phyloP scores from a whole-genome alignment of 345 rosid species.

The Corymbia maculata region DNA sequence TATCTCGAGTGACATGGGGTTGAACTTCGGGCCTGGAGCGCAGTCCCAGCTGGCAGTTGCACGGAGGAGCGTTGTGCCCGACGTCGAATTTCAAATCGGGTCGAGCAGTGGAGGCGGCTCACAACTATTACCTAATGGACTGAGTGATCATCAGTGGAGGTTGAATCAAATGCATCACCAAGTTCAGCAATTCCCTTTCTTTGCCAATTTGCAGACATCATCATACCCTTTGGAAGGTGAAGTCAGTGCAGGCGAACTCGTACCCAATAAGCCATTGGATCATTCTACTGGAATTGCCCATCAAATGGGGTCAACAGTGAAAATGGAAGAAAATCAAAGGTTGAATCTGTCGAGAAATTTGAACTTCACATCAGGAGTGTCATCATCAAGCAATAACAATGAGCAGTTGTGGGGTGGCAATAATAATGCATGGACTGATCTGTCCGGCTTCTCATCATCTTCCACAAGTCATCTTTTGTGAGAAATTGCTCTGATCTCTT shows the following conservation, averaged over 20 bases:
- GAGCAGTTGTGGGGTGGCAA: constrained; percentile 21
- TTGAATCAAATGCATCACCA: neutral
- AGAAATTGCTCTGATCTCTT: neutral
- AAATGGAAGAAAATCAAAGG: constrained; percentile 32
- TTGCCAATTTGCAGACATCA: constrained; percentile 10
- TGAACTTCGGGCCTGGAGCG: constrained; percentile 9
- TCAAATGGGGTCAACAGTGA: constrained; percentile 5
- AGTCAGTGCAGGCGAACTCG: constrained; percentile 1
- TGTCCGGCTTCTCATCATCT: constrained; percentile 30
- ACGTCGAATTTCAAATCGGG: constrained; percentile 22
- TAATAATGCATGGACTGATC: constrained; percentile 45
- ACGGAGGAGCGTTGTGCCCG: constrained; percentile 1
- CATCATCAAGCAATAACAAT: neutral
- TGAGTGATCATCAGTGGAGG: constrained; percentile 6
- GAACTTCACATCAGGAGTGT: constrained; percentile 18
- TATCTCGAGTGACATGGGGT: constrained; percentile 14
- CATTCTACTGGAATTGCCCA: neutral
- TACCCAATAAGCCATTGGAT: constrained; percentile 17
- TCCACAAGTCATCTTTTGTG: constrained; percentile 33
- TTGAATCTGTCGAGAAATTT: constrained; percentile 36
- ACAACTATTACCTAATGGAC: constrained; percentile 15
- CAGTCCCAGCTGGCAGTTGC: constrained; percentile 6
- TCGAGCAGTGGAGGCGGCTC: constrained; percentile 4
- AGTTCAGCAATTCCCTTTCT: constrained; percentile 30
- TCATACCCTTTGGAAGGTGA: constrained; percentile 21